Evolutionary conservation across 164 flowering plant species (phyloP).

Genomic region (Dillenia suffruticosa): DNA sequence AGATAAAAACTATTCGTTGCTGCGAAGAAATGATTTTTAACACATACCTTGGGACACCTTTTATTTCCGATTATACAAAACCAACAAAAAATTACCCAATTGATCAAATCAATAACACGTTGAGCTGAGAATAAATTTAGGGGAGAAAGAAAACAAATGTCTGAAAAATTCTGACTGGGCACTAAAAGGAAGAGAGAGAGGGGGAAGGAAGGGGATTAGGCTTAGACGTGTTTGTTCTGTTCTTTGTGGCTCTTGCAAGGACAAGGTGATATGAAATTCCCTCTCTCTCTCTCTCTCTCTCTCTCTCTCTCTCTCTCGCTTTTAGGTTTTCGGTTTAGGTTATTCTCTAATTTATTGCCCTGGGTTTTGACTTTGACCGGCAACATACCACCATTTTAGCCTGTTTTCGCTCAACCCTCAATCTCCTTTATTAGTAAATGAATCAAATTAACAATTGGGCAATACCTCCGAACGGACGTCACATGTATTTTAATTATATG

Average conservation of each 20-base stretch:
- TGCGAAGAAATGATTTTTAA: no score
- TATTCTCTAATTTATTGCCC: constrained; percentile 25
- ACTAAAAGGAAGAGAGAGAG: background rate
- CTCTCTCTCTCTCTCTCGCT: constrained; percentile 2
- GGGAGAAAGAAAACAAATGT: no score
- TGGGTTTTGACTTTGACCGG: constrained; percentile 46
- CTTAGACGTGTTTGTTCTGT: constrained; percentile 4
- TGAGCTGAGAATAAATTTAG: no score
- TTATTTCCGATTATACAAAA: no score
- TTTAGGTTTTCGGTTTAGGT: constrained; percentile 1
- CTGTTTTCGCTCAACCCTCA: constrained; percentile 42
- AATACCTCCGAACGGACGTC: no score
- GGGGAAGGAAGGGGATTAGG: background rate
- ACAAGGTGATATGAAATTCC: constrained; percentile 4
- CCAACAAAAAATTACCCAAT: no score
- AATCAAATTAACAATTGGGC: no score
- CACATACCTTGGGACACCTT: no score
- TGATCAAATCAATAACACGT: no score
- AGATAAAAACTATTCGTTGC: no score
- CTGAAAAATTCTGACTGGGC: no score
- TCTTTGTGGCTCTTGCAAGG: background rate
- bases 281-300: constrained; percentile 9
- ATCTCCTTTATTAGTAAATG: constrained; percentile 3
- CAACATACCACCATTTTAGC: constrained; percentile 58
- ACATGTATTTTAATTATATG: no score